Evolutionary conservation across 306 rosid species (phyloP).

Genomic region (Citrullus colocynthis): DNA sequence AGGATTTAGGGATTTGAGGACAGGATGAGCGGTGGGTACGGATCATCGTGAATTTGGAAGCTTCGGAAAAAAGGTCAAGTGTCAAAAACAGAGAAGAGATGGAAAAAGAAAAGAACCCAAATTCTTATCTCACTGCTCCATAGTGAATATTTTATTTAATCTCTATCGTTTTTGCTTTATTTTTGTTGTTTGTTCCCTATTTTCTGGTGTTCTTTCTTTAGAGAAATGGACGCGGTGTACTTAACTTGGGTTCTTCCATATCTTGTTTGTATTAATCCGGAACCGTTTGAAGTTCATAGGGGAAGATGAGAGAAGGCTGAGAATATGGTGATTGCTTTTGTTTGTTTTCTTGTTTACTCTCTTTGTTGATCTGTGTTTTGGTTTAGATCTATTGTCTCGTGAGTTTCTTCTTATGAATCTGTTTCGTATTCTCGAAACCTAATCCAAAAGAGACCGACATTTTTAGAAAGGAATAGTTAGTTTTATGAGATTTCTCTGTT

Average conservation of each 20-base stretch:
- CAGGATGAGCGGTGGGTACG: background rate
- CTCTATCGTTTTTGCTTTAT: background rate
- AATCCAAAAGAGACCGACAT: background rate
- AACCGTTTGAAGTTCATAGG: background rate
- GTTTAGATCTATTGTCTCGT: conserved; percentile 22
- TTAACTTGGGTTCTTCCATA: background rate
- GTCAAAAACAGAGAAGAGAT: background rate
- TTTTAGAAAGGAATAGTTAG: background rate
- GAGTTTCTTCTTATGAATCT: conserved; percentile 25
- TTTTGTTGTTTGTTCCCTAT: background rate
- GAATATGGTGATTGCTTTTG: background rate
- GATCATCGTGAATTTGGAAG: conserved; percentile 35
- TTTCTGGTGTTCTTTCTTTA: background rate
- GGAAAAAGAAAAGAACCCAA: background rate
- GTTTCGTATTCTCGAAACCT: conserved; percentile 10
- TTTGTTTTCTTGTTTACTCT: background rate
- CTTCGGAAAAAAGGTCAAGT: conserved; percentile 17
- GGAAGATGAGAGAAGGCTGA: background rate
- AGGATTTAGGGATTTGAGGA: background rate
- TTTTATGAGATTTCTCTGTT: background rate
- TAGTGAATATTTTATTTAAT: background rate
- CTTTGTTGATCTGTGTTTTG: background rate
- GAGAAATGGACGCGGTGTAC: background rate
- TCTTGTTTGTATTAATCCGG: conserved; percentile 5
- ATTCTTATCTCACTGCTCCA: background rate